Evolutionary conservation across 2,329 filamentous ascomycete species (phyloP).

Genomic region (Xylaria sp.): DNA sequence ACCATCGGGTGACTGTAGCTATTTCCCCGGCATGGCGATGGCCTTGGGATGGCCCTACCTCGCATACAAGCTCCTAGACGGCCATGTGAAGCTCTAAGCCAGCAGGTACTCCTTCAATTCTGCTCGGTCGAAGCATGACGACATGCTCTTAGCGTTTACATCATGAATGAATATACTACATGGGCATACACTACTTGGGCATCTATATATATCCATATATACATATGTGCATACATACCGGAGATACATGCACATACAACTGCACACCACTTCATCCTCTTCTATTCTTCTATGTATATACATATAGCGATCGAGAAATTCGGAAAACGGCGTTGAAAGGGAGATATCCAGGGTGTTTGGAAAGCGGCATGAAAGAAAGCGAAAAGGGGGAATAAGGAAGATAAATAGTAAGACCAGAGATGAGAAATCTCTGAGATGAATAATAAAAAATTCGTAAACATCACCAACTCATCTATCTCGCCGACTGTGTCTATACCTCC

Average conservation of each 20-base stretch:
- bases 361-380: background rate
- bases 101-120: background rate
- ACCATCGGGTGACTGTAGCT: slow-evolving; percentile 45
- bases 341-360: slow-evolving; percentile 18
- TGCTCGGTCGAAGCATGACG: background rate
- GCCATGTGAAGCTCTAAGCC: background rate
- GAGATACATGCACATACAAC: background rate
- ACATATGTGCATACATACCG: no score
- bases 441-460: slow-evolving; percentile 3
- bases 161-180: no score
- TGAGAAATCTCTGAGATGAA: background rate
- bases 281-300: slow-evolving; percentile 32
- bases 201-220: no score
- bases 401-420: background rate
- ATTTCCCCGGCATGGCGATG: slow-evolving; percentile 49
- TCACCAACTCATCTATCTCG: background rate
- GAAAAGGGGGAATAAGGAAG: background rate
- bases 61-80: slow-evolving; percentile 42
- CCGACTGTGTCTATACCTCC: background rate
- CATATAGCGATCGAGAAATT: background rate
- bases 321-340: slow-evolving; percentile 22
- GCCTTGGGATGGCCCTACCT: slow-evolving; percentile 55
- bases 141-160: no score
- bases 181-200: no score
- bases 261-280: background rate